phyloP scores from a whole-genome alignment of 805 yeast species.

The Suhomyces tanzawaensis region DNA sequence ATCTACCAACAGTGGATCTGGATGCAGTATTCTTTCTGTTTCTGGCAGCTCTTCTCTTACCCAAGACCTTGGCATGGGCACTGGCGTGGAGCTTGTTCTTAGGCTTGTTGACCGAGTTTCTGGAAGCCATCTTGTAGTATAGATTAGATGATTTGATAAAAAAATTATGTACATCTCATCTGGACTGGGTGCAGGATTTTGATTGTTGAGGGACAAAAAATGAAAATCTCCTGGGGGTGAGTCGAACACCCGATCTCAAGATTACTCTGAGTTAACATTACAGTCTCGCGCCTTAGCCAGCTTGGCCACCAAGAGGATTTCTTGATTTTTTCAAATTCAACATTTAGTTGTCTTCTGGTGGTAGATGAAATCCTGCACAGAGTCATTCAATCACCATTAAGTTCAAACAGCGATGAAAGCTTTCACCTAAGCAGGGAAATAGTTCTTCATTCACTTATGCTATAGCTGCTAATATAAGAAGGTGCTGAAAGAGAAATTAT shows the following conservation, averaged over 20 bases:
- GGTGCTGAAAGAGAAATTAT: no score
- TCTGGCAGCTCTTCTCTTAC: constrained; percentile 56
- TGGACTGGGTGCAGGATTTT: constrained; percentile 1
- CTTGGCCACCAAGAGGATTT: constrained; percentile 46
- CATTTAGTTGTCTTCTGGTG: no score
- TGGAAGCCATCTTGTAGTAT: constrained; percentile 62
- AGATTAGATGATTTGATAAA: constrained; percentile 8
- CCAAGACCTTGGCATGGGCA: constrained; percentile 49
- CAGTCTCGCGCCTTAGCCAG: constrained; percentile 52
- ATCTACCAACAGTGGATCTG: constrained; percentile 43
- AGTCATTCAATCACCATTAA: no score
- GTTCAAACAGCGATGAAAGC: no score
- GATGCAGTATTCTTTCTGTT: constrained; percentile 40
- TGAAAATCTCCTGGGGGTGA: constrained; percentile 46
- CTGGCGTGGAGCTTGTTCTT: constrained; percentile 54
- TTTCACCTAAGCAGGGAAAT: no score
- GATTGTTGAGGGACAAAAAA: constrained; percentile 8
- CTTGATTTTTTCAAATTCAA: no score
- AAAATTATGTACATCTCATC: constrained; percentile 9
- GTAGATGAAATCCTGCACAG: no score
- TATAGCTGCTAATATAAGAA: no score
- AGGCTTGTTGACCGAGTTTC: constrained; percentile 79
- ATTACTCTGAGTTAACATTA: constrained; percentile 37
- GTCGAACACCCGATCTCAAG: constrained; percentile 52
- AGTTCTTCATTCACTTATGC: no score